Base-by-base conservation (phyloP, 371 early-diverging fungal species). In the Syncephalis fuscata region DNA sequence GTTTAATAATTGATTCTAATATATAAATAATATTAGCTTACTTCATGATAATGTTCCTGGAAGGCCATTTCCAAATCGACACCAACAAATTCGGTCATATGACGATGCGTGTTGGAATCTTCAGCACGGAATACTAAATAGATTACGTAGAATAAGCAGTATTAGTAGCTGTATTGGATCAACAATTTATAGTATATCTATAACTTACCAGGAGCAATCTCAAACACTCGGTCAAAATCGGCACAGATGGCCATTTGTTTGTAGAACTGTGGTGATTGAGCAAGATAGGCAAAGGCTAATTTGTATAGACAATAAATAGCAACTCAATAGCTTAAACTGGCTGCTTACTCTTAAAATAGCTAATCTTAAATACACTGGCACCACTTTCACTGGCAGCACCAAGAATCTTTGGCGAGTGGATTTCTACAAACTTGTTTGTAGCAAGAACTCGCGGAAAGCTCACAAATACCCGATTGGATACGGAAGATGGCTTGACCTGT, bases 1-100 rank as follows among this genome's bases (percentile, higher is more conserved):
- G 11, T 32, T 32, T 32, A 4, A 32, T 32, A 7, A 32, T 7
- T 32, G 32, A 32, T 32, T 4, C 7, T 32, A 7, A 32, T 7
- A 7, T 32, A 32, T 32, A 11, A 11, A 32, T 32, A 32, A 11
- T 32, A 32, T 32, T 7, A 32, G 11, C 32, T 7, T 32, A 32
- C 32, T 73, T 98, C 98, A 55, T 93, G 91, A 69, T 99, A 99
- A 61, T 93, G 92, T 64, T 90, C 92, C 51, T 90, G 80, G 63
- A 98, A 90, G 9, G 98, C 89, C 96, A 97, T 98, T 67, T 99
- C 99, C 67, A 99, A 63, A 88, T 99, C 99, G 51, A 99, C 82
- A 44, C 99, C 99, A 32, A 92, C 80, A 71, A 96, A 99, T 66
- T 99, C 99, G 56, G 98, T 97, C 88, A 99, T 87, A 67, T 99